Percentiles rank a stretch among this genome's conserved stretches.
Evolutionary conservation across 106 monocot genomes (phyloP).

Genomic region (Amphibolis antarctica): DNA sequence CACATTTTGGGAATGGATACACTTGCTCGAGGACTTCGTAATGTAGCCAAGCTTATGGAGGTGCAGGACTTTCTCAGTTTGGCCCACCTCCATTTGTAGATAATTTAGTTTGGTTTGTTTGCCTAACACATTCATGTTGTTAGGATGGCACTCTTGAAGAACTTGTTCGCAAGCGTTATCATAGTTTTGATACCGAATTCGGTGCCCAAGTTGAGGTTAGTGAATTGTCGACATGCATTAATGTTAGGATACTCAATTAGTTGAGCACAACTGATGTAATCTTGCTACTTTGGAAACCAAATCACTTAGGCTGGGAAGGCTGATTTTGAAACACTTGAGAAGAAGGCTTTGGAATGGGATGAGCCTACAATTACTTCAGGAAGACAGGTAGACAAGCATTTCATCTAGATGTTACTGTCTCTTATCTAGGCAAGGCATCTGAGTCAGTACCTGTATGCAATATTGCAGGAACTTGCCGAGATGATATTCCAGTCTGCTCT

Average conservation of each 20-base stretch:
- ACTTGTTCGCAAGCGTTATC: slow-evolving; percentile 65
- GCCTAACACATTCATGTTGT: not conserved
- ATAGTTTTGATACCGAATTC: slow-evolving; percentile 71
- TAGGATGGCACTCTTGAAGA: slow-evolving; percentile 81
- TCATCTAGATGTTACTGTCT: not conserved
- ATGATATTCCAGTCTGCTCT: slow-evolving; percentile 62
- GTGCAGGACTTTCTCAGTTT: slow-evolving; percentile 16
- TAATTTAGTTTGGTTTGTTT: not conserved
- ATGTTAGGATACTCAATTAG: no score
- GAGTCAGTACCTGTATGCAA: not conserved
- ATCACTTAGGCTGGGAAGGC: slow-evolving; percentile 69
- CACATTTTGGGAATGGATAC: slow-evolving; percentile 98
- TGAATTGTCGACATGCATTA: no score
- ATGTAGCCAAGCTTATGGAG: slow-evolving; percentile 74
- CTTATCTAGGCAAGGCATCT: not conserved
- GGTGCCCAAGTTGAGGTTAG: slow-evolving; percentile 80
- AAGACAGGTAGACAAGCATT: slow-evolving; percentile 55
- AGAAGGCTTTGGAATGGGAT: slow-evolving; percentile 79
- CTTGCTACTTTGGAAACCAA: not conserved
- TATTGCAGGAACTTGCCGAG: slow-evolving; percentile 73
- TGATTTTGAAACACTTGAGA: slow-evolving; percentile 87
- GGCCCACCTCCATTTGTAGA: not conserved
- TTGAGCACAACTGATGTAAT: not conserved
- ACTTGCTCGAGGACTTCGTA: slow-evolving; percentile 93
- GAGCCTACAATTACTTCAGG: slow-evolving; percentile 77